Base-by-base conservation (phyloP, 1,284 basidiomycete species). In the Dichomitus squalens region DNA sequence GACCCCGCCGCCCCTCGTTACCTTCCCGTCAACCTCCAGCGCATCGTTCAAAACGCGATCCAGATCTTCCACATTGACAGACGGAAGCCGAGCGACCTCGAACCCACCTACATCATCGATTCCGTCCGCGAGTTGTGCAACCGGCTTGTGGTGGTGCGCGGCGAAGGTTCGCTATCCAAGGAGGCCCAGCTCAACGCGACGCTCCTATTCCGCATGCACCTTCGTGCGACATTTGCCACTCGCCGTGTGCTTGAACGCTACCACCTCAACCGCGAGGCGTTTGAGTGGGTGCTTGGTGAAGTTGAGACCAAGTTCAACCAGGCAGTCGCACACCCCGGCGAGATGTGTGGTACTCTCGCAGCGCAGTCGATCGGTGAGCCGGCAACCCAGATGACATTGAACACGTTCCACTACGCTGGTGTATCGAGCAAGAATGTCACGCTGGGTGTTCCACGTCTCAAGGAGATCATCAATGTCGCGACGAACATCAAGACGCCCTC, bases 331-430 rank as follows among this genome's bases (percentile, higher is more conserved):
- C 92, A 96, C 69, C 93, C 97, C 0, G 96, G 96, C 50, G 97
- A 99, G 76, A 99, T 99, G 97, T 99, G 97, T 66, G 97, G 97
- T 47, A 98, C 95, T 0, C 84, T 99, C 14, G 92, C 97, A 35
- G 97, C 97, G 0, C 97, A 99, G 76, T 98, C 95, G 4, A 99
- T 99, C 64, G 97, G 97, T 75, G 97, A 99, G 80, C 97, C 97
- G 0, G 97, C 97, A 2, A 99, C 97, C 2, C 96, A 98, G 77
- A 98, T 98, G 96, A 98, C 95, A 11, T 75, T 98, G 57, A 93
- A 98, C 74, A 98, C 95, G 0, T 98, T 98, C 90, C 96, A 98
- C 77, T 98, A 97, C 73, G 96, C 96, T 64, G 96, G 96, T 90
- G 96, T 98, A 27, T 96, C 96, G 25, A 93, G 90, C 71, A 98